phyloP scores from a whole-genome alignment of 139 green algal genomes.

The Pleodorina starrii region DNA sequence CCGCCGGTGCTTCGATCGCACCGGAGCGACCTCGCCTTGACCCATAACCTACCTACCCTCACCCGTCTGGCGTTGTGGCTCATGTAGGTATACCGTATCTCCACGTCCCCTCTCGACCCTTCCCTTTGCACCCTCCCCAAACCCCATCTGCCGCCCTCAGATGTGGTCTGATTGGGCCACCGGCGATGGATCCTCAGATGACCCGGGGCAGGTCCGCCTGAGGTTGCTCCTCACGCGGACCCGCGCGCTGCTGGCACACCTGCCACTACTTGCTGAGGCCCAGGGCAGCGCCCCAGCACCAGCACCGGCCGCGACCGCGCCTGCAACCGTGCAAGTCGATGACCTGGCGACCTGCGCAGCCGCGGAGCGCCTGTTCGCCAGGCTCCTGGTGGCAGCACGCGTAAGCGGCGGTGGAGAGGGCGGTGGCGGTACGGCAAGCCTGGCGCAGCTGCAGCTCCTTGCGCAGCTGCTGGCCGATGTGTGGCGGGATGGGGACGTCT shows the following conservation, averaged over 20 bases:
- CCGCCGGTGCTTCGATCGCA: no score
- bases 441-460: not conserved
- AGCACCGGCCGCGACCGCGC: no score
- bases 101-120: not conserved
- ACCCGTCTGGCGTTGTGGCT: not conserved
- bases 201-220: not conserved
- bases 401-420: not conserved
- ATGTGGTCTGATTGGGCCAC: not conserved
- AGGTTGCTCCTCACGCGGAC: not conserved
- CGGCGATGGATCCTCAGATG: not conserved
- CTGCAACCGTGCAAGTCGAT: not conserved
- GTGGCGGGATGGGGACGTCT: constrained; percentile 8
- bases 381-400: not conserved
- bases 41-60: not conserved
- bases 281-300: not conserved
- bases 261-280: not conserved
- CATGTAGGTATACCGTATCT: not conserved
- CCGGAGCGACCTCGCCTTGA: no score
- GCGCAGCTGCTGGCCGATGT: constrained; percentile 8
- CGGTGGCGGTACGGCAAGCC: not conserved
- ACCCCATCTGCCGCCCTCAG: not conserved
- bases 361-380: not conserved
- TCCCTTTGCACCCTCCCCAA: not conserved
- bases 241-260: not conserved
- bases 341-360: not conserved